Conservation (phyloP, 2,329 filamentous ascomycete species). For the Biscogniauxia marginata region DNA sequence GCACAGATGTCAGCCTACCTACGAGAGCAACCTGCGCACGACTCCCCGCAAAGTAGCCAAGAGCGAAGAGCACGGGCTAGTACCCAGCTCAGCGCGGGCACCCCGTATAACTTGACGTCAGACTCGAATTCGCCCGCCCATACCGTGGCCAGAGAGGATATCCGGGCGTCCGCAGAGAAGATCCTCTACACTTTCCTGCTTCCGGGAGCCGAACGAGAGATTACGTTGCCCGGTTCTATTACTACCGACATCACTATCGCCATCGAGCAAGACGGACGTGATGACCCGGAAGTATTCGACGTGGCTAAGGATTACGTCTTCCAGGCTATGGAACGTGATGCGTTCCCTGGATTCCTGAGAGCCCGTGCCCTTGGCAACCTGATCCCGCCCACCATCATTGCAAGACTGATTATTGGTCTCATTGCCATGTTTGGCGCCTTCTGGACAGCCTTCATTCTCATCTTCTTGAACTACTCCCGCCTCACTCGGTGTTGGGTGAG, state of each 20-base stretch:
- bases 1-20: conserved; percentile 90
- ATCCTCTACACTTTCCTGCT: conserved; percentile 98
- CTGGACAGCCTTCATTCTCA: conserved; percentile 91
- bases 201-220: conserved; percentile 93
- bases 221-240: conserved; percentile 85
- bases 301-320: conserved; percentile 98
- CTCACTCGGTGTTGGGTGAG: conserved; percentile 77
- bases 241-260: conserved; percentile 80
- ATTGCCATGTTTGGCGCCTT: conserved; percentile 86
- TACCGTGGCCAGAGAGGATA: conserved; percentile 83
- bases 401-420: conserved; percentile 81
- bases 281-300: conserved; percentile 97
- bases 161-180: conserved; percentile 92
- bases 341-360: conserved; percentile 94
- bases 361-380: conserved; percentile 95
- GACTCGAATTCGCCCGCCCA: conserved; percentile 83
- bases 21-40: conserved; percentile 61
- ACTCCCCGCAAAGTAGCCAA: conserved; percentile 55
- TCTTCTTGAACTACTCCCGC: conserved; percentile 80
- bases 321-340: conserved; percentile 98
- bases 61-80: conserved; percentile 47
- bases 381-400: conserved; percentile 84
- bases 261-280: conserved; percentile 87
- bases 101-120: conserved; percentile 60
- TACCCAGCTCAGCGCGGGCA: conserved; percentile 58